Conservation (phyloP, 2,329 filamentous ascomycete genomes). For the Apiospora phragmitis region DNA sequence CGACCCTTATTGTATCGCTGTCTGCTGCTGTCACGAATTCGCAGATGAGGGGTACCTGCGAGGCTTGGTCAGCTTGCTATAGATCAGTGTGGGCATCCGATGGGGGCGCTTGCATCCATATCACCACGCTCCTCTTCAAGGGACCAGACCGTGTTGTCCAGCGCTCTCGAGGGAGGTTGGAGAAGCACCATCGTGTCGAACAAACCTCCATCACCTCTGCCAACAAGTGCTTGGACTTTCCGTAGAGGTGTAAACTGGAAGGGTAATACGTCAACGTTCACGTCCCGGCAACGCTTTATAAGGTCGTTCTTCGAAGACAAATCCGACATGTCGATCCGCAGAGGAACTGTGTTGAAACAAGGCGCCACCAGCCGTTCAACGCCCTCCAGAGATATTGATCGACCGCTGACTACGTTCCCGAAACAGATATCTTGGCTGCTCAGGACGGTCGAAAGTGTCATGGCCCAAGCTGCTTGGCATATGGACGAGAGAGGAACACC, state of each 20-base stretch:
- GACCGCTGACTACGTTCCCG: conserved; percentile 81
- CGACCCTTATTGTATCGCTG: conserved; percentile 55
- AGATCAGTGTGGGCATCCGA: background rate
- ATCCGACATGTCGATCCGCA: conserved; percentile 57
- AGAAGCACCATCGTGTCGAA: conserved; percentile 83
- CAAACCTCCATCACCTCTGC: conserved; percentile 48
- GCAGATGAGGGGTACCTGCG: conserved; percentile 68
- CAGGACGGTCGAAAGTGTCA: conserved; percentile 58
- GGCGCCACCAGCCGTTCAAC: conserved; percentile 78
- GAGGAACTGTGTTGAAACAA: conserved; percentile 86
- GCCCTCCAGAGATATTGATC: conserved; percentile 64
- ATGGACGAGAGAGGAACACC: conserved; percentile 65
- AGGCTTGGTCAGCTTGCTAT: background rate
- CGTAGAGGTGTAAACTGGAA: conserved; percentile 78
- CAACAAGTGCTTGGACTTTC: conserved; percentile 60
- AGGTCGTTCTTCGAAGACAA: conserved; percentile 55
- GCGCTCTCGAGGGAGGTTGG: conserved; percentile 62
- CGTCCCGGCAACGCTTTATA: conserved; percentile 57
- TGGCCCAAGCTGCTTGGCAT: conserved; percentile 73
- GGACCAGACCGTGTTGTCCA: conserved; percentile 58
- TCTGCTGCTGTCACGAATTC: conserved; percentile 64
- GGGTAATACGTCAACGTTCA: conserved; percentile 62
- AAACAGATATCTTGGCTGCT: conserved; percentile 72
- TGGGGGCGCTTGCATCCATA: conserved; percentile 62
- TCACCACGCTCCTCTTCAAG: conserved; percentile 56